phyloP scores from a whole-genome alignment of 2,329 filamentous ascomycete genomes.

The Byssoonygena ceratinophila region DNA sequence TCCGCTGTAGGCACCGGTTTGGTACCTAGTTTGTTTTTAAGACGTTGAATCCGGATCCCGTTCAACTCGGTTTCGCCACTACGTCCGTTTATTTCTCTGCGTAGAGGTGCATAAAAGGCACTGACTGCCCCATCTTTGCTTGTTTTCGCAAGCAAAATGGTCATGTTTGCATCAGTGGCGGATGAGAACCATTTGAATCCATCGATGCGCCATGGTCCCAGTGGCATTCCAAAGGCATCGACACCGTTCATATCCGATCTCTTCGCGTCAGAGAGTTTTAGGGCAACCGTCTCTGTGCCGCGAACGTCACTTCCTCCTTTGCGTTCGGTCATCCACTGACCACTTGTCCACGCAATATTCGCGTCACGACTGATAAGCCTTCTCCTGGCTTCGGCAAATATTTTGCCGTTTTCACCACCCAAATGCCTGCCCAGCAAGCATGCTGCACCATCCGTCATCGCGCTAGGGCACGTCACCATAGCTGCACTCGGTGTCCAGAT shows the following conservation, averaged over 20 bases:
- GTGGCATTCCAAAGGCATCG: slow-evolving; percentile 26
- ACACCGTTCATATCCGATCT: slow-evolving; percentile 21
- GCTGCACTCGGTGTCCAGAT: slow-evolving; percentile 22
- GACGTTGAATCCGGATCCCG: slow-evolving; percentile 55
- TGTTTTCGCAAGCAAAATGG: slow-evolving; percentile 53
- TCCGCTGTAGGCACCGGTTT: slow-evolving; percentile 61
- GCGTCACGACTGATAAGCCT: slow-evolving; percentile 45
- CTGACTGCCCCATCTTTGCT: slow-evolving; percentile 41
- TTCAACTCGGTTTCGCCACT: slow-evolving; percentile 43
- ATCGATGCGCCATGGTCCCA: slow-evolving; percentile 51
- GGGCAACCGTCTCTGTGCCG: slow-evolving; percentile 54
- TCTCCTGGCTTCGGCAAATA: slow-evolving; percentile 18
- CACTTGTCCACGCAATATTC: slow-evolving; percentile 50
- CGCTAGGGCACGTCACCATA: slow-evolving; percentile 22
- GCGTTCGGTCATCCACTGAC: slow-evolving; percentile 69
- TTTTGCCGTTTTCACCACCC: slow-evolving; percentile 16
- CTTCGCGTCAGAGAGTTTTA: slow-evolving; percentile 22
- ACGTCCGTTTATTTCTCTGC: slow-evolving; percentile 26
- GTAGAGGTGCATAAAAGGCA: slow-evolving; percentile 55
- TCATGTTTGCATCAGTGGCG: slow-evolving; percentile 55
- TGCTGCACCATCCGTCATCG: slow-evolving; percentile 25
- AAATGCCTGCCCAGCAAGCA: slow-evolving; percentile 20
- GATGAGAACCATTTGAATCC: slow-evolving; percentile 62
- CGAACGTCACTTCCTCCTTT: slow-evolving; percentile 60
- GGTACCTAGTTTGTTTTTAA: slow-evolving; percentile 65